Evolutionary conservation across 2,329 filamentous ascomycete genomes (phyloP).

Genomic region (Pestalotiopsis sp.): DNA sequence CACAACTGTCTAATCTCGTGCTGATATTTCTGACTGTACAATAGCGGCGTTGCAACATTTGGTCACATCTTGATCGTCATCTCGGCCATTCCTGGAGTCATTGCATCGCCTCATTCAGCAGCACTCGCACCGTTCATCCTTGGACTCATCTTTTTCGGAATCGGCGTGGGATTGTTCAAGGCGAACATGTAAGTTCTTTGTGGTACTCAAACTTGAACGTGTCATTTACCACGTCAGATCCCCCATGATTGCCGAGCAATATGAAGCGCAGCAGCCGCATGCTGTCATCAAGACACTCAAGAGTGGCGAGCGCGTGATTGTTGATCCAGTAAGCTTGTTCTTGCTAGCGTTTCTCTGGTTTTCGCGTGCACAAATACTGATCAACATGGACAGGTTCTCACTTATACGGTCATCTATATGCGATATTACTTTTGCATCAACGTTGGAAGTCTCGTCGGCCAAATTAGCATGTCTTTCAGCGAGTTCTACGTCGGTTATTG

Average conservation of each 20-base stretch:
- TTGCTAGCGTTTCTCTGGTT: background rate
- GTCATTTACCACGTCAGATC: conserved; percentile 24
- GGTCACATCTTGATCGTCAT: conserved; percentile 63
- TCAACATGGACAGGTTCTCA: background rate
- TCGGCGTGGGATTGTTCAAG: conserved; percentile 70
- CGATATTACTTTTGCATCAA: conserved; percentile 74
- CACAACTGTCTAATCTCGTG: background rate
- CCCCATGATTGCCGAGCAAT: conserved; percentile 65
- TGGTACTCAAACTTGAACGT: background rate
- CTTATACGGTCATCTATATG: conserved; percentile 51
- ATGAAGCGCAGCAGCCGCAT: conserved; percentile 46
- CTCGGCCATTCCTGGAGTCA: conserved; percentile 59
- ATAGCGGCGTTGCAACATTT: conserved; percentile 46
- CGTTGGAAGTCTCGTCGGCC: conserved; percentile 62
- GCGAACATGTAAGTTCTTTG: conserved; percentile 57
- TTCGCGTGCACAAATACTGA: background rate
- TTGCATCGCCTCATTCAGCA: conserved; percentile 48
- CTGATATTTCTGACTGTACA: background rate
- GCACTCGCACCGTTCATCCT: conserved; percentile 58
- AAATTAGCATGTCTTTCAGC: conserved; percentile 70
- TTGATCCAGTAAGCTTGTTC: conserved; percentile 52
- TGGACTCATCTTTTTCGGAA: conserved; percentile 62
- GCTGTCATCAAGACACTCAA: conserved; percentile 50
- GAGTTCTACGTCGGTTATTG: conserved; percentile 79
- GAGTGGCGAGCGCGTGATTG: conserved; percentile 60